Base-by-base conservation (phyloP, 2,329 filamentous ascomycete species). In the Hansfordia pulvinata region DNA sequence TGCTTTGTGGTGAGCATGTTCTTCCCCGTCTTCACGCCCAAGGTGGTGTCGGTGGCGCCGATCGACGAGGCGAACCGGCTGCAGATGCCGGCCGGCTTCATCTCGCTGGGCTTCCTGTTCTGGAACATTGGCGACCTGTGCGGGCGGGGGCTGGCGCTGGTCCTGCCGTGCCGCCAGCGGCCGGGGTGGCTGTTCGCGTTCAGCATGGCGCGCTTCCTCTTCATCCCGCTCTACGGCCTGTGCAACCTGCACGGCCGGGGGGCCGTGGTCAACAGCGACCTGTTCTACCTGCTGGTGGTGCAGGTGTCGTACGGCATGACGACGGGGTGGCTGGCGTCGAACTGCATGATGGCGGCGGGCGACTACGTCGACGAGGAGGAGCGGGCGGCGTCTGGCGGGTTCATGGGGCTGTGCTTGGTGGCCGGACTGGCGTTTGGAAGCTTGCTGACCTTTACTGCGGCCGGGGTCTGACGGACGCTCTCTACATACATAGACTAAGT, bases 341-440 rank as follows among this genome's bases (percentile, higher is more conserved):
- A 69, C 39, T 84, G 80, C 50, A 96, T 98, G 86, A 93, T 96
- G 71, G 79, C 79, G 1, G 78, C 85, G 1, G 71, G 69, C 1
- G 73, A 81, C 38, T 88, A 76, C 69, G 86, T 96, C 1, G 76
- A 77, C 4, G 70, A 77, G 2, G 73, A 76, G 8, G 88, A 98
- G 58, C 65, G 80, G 18, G 85, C 93, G 56, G 86, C 84, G 5
- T 76, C 85, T 0, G 90, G 88, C 24, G 84, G 80, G 2, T 96
- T 96, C 49, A 96, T 98, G 90, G 79, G 81, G 4, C 52, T 94
- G 35, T 84, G 78, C 49, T 68, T 96, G n/a, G 82, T 94, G 11
- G 72, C 69, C 5, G 90, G 90, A 0, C 54, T 96, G 52, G 71
- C 84, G 2, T 63, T 65, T 14, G 90, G 90, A n/a, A 96, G 88